These are phyloP conservation scores for Trichoderma guizhouense DNA, from an alignment of 2,329 filamentous ascomycete genomes.

Conservation along the genomic window DNA sequence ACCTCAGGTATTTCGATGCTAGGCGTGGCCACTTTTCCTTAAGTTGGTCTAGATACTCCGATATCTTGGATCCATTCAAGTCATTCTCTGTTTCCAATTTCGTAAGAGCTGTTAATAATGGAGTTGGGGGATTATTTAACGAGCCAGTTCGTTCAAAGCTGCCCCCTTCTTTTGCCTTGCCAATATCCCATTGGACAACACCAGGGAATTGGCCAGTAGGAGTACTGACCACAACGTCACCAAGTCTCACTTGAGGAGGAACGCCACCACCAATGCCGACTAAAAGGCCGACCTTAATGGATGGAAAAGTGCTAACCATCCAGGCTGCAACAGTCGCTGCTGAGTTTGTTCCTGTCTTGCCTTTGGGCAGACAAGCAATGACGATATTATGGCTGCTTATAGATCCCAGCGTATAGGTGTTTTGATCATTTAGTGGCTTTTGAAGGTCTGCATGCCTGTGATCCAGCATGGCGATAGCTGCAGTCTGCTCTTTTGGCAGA, in stretches of 20 bases:
- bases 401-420: neutral
- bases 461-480: neutral
- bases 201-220: neutral
- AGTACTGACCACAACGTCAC: neutral
- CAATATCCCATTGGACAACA: neutral
- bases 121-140: neutral
- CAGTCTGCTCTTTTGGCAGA: neutral
- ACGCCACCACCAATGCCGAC: neutral
- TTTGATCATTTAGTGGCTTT: neutral
- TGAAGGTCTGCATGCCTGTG: neutral
- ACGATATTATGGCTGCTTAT: neutral
- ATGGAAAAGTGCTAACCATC: neutral
- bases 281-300: neutral
- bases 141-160: neutral
- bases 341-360: neutral
- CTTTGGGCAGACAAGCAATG: neutral
- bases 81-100: neutral
- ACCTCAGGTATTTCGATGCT: neutral
- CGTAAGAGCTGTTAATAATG: neutral
- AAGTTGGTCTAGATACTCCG: neutral
- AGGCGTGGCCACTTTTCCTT: neutral
- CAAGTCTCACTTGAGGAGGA: neutral
- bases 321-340: neutral
- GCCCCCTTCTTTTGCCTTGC: neutral
- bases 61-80: neutral